phyloP scores from a whole-genome alignment of 2,329 filamentous ascomycete species.

The Annulohypoxylon truncatum region DNA sequence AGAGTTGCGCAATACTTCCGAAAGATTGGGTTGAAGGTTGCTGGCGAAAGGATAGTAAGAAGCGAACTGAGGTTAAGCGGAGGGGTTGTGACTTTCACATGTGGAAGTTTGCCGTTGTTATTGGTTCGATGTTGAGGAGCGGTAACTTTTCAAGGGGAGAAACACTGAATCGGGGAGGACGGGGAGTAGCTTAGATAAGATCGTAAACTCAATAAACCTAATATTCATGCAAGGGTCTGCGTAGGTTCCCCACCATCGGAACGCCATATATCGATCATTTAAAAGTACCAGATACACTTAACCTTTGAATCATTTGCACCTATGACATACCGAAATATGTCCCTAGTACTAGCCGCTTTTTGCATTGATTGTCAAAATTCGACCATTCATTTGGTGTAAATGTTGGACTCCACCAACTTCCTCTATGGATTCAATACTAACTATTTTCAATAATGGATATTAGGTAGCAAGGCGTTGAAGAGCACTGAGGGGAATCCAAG shows the following conservation, averaged over 20 bases:
- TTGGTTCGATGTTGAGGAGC: conserved; percentile 43
- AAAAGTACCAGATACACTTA: neutral
- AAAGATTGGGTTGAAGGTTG: conserved; percentile 28
- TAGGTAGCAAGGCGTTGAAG: neutral
- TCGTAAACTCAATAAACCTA: conserved; percentile 16
- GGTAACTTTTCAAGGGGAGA: conserved; percentile 7
- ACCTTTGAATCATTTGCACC: neutral
- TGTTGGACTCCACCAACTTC: neutral
- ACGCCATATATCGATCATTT: neutral
- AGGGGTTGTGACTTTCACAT: conserved; percentile 40
- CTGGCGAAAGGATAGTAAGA: conserved; percentile 27
- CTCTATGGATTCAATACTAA: neutral
- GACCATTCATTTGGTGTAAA: neutral
- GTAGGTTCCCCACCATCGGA: conserved; percentile 31
- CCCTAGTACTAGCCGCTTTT: neutral
- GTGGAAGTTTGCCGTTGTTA: conserved; percentile 37
- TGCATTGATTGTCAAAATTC: neutral
- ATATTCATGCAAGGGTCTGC: conserved; percentile 29
- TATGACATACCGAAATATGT: neutral
- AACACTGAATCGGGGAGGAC: conserved; percentile 27
- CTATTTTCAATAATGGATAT: neutral
- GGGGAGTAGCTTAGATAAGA: conserved; percentile 37
- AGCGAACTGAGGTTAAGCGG: conserved; percentile 22
- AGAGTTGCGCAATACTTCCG: conserved; percentile 19
- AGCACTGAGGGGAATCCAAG: neutral